Conservation (phyloP, 345 rosid genomes). For the Pistacia integerrima region DNA sequence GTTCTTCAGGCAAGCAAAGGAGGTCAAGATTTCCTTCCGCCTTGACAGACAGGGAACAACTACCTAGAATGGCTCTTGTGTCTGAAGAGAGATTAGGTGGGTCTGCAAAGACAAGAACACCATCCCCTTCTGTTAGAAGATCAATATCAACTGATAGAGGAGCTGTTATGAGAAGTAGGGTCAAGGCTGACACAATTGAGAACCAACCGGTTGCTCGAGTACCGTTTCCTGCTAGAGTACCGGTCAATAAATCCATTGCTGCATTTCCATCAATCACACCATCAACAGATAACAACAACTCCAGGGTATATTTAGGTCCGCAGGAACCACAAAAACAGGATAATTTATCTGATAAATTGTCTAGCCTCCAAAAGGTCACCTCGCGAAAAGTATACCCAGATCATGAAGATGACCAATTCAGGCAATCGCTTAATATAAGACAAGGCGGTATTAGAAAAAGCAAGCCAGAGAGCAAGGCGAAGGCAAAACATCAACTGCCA, state of each 20-base stretch:
- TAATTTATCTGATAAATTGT: slow-evolving; percentile 45
- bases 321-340: slow-evolving; percentile 46
- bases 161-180: slow-evolving; percentile 53
- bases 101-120: slow-evolving; percentile 54
- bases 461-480: slow-evolving; percentile 62
- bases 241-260: slow-evolving; percentile 58
- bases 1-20: slow-evolving; percentile 87
- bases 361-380: slow-evolving; percentile 56
- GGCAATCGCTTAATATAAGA: slow-evolving; percentile 72
- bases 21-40: slow-evolving; percentile 73
- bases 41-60: slow-evolving; percentile 57
- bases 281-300: slow-evolving; percentile 47
- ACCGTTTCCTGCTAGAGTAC: slow-evolving; percentile 88
- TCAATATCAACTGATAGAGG: slow-evolving; percentile 88
- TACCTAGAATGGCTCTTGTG: slow-evolving; percentile 43
- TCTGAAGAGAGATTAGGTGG: slow-evolving; percentile 52
- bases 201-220: slow-evolving; percentile 55
- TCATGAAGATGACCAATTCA: slow-evolving; percentile 77
- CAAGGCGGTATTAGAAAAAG: slow-evolving; percentile 76
- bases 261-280: slow-evolving; percentile 42
- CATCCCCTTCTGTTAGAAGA: slow-evolving; percentile 77
- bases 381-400: slow-evolving; percentile 58
- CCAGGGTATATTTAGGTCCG: slow-evolving; percentile 25
- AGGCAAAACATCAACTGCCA: slow-evolving; percentile 63
- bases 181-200: slow-evolving; percentile 56